Base-by-base conservation (phyloP, 371 early-diverging fungal genomes). In the Syncephalis plumigaleata region DNA sequence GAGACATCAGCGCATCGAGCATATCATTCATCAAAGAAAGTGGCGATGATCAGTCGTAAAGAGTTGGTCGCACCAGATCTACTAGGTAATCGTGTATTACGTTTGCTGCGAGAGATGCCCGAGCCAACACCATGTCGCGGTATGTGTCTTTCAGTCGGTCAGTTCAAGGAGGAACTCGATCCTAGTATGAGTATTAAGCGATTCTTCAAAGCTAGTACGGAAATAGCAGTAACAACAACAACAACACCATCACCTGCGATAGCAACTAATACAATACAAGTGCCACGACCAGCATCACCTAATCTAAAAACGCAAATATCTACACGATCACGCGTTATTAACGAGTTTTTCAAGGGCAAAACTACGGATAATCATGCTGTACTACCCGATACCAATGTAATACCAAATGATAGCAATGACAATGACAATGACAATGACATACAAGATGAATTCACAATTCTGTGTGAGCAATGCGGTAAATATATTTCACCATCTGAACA, bases 401-500 rank as follows among this genome's bases (percentile, higher is more conserved):
- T 31, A 4, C 7, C 4, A 31, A 31, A 31, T 31, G 11, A 31
- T 31, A 31, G 11, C 11, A 11, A 31, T 31, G 31, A 4, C 11
- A 11, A 31, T 31, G 31, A 31, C 31, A n/a, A n/a, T n/a, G n/a
- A n/a, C n/a, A n/a, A n/a, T n/a, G n/a, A n/a, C n/a, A n/a, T n/a
- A n/a, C n/a, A n/a, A n/a, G n/a, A n/a, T n/a, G n/a, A n/a, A n/a
- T 31, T 4, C 20, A 46, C 25, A 9, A n/a, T 22, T 24, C 22
- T 1, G 22, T 49, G 49, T 18, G 24, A 46, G 20, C 44, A 57
- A 37, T 71, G 71, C 24, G 39, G 50, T 13, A 50, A 64, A 31
- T 31, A 21, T 11, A 52, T 71, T 18, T 45, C 54, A 1, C 13
- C 49, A 3, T 22, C 27, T 2, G 21, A 59, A 4, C 37, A 61